Conservation (phyloP, 257 asterid species). For the Forsythia viridissima region DNA sequence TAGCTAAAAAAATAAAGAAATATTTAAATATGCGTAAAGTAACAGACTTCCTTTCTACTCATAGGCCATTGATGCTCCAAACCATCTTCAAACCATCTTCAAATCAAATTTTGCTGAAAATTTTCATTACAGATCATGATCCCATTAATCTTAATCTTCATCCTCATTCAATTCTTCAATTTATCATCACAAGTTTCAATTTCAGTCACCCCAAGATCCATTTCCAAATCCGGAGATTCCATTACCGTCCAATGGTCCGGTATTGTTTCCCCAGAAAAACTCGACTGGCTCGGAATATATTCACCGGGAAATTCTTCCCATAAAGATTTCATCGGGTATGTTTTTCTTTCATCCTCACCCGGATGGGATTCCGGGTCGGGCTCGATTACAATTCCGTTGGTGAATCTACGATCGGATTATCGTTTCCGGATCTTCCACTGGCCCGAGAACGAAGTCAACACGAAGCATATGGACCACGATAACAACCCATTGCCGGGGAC, state of each 20-base stretch:
- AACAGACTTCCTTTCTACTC: not conserved
- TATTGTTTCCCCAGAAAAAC: constrained; percentile 58
- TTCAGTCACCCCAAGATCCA: constrained; percentile 44
- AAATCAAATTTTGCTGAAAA: not conserved
- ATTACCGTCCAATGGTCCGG: constrained; percentile 75
- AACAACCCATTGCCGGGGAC: constrained; percentile 87
- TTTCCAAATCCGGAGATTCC: constrained; percentile 65
- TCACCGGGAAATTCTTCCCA: constrained; percentile 65
- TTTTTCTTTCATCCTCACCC: constrained; percentile 66
- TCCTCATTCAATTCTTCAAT: constrained; percentile 27
- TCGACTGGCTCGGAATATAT: constrained; percentile 90
- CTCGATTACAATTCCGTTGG: constrained; percentile 59
- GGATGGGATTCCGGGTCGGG: constrained; percentile 87
- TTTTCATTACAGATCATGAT: constrained; percentile 13
- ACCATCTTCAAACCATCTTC: not conserved
- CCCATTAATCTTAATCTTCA: constrained; percentile 24
- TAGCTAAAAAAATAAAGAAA: not conserved
- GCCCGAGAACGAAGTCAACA: constrained; percentile 67
- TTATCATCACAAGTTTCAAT: constrained; percentile 45
- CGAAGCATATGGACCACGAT: constrained; percentile 68
- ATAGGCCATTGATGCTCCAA: not conserved
- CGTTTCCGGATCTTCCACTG: constrained; percentile 89
- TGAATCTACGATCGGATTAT: constrained; percentile 71
- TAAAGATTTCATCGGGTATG: constrained; percentile 68
- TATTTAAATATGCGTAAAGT: not conserved